These are phyloP conservation scores for Triticum urartu DNA, from an alignment of 176 grass and related monocot genomes.

Conservation along the genomic window DNA sequence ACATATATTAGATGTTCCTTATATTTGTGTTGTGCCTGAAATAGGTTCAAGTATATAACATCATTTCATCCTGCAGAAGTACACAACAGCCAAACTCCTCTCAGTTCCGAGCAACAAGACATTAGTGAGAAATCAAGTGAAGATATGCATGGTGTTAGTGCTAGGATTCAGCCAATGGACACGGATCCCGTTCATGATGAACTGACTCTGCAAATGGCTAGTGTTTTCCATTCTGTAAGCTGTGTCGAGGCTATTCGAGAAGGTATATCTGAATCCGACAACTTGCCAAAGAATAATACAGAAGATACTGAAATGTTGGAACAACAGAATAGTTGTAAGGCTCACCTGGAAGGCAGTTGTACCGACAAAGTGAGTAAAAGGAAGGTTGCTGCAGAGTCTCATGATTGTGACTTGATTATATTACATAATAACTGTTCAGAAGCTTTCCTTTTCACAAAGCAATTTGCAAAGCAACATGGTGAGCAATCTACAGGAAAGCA, in stretches of 20 bases:
- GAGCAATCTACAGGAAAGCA: too few species aligned
- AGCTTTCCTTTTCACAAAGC: too few species aligned
- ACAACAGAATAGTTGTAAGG: background rate
- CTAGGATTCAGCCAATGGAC: background rate
- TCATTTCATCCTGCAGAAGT: background rate
- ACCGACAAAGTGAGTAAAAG: background rate
- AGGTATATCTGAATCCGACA: constrained; percentile 5
- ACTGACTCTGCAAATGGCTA: background rate
- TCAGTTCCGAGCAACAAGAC: constrained; percentile 7
- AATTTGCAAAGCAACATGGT: too few species aligned
- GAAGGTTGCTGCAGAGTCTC: too few species aligned
- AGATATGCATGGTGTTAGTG: constrained; percentile 10
- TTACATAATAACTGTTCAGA: too few species aligned
- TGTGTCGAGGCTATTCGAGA: constrained; percentile 4
- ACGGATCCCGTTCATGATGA: too few species aligned
- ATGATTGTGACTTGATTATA: too few species aligned
- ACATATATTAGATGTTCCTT: too few species aligned
- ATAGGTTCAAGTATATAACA: background rate
- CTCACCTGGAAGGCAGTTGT: background rate
- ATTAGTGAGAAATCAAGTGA: constrained; percentile 20
- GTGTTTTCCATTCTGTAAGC: background rate
- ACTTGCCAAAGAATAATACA: background rate
- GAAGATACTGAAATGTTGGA: background rate
- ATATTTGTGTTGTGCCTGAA: too few species aligned
- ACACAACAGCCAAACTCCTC: background rate